A percentile compares a stretch with the other conserved stretches of the same genome.
Conservation (phyloP, 1,139 yeast genomes). For the Lodderomyces jiufengensis region DNA sequence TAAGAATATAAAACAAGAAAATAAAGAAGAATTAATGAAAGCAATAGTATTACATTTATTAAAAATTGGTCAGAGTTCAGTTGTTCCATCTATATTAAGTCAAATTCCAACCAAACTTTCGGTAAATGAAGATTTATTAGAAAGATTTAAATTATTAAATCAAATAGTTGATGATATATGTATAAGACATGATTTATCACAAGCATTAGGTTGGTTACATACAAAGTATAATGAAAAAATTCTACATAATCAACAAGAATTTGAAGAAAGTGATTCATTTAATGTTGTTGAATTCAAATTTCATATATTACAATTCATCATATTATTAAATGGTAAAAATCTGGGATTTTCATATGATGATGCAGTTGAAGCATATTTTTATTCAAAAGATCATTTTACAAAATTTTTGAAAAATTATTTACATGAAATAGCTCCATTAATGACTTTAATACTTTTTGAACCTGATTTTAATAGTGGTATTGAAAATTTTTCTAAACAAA, state of each 20-base stretch:
- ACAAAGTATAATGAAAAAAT: conserved; percentile 19
- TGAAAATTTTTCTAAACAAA: conserved; percentile 18
- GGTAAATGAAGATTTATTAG: conserved; percentile 24
- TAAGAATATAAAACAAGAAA: conserved; percentile 21
- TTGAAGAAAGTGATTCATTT: conserved; percentile 4
- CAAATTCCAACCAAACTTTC: conserved; percentile 14
- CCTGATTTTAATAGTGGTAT: conserved; percentile 14
- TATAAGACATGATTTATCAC: conserved; percentile 29
- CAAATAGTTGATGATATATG: conserved; percentile 37
- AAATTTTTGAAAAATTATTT: conserved; percentile 36
- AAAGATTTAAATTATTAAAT: conserved; percentile 29
- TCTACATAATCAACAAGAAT: not conserved
- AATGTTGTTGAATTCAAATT: conserved; percentile 53
- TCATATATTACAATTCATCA: conserved; percentile 56
- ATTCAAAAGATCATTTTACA: conserved; percentile 54
- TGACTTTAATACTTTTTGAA: conserved; percentile 45
- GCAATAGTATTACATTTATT: conserved; percentile 40
- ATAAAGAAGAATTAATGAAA: conserved; percentile 35
- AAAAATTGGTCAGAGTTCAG: conserved; percentile 41
- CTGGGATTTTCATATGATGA: conserved; percentile 19
- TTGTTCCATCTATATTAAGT: conserved; percentile 31
- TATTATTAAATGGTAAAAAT: conserved; percentile 32
- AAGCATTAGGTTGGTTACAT: conserved; percentile 37
- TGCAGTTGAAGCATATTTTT: conserved; percentile 47
- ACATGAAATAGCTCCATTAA: conserved; percentile 50